Conservation (phyloP, 352 stramenopile genomes). For the Pythium myriotylum region DNA sequence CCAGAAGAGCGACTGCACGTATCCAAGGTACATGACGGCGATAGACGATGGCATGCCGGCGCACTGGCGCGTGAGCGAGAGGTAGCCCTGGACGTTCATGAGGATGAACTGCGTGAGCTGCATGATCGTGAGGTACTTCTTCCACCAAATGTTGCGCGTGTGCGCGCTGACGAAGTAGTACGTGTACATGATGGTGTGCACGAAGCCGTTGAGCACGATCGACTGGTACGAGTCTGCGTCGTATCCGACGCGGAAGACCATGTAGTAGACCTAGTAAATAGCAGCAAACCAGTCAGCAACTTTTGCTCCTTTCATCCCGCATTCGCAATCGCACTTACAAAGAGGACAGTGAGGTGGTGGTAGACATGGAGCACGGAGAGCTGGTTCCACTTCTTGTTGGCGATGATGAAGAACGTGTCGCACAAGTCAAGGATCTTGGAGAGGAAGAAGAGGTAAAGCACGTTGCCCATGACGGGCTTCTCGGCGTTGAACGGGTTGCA, state of each 20-base stretch:
- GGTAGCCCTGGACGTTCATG: constrained; percentile 56
- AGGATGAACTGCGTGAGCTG: constrained; percentile 92
- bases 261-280: constrained; percentile 85
- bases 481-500: constrained; percentile 91
- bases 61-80: constrained; percentile 72
- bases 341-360: constrained; percentile 94
- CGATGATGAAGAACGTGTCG: constrained; percentile 98
- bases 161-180: constrained; percentile 97
- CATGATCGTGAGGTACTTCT: constrained; percentile 92
- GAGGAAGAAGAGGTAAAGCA: constrained; percentile 98
- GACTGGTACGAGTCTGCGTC: constrained; percentile 94
- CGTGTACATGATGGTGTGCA: constrained; percentile 97
- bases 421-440: constrained; percentile 95
- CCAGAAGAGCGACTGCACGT: constrained; percentile 94
- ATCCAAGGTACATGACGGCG: constrained; percentile 85
- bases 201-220: constrained; percentile 95
- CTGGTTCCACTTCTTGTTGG: constrained; percentile 94
- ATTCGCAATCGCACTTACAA: constrained; percentile 39
- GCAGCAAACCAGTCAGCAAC: not conserved
- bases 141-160: constrained; percentile 96
- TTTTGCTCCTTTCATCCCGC: no score
- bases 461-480: constrained; percentile 92
- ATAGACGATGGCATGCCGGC: constrained; percentile 61
- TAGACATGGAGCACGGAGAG: constrained; percentile 96
- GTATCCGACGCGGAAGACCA: constrained; percentile 90